Base-by-base conservation (phyloP, 2,329 filamentous ascomycete species). In the Dothistroma pini region DNA sequence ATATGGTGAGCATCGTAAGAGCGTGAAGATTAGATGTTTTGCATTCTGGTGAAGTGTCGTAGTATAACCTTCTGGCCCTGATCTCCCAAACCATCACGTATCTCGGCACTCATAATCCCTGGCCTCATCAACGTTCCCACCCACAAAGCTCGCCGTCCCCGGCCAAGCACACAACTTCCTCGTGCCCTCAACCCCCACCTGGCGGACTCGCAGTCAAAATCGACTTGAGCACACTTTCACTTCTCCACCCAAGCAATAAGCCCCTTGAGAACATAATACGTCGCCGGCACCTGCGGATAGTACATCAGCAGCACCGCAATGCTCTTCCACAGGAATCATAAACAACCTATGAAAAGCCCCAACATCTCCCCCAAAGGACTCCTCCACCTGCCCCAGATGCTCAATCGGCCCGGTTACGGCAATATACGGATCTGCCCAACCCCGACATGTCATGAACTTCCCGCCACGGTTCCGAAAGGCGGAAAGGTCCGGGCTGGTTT, bases 251-350 rank as follows among this genome's bases (percentile, higher is more conserved):
- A 77, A 14, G 61, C 35, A 9, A 74, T 63, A 25, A 77, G 63
- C 1, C 67, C 67, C 5, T 74, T 70, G 3, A 75, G 58, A n/a
- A 71, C 67, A 54, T 75, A 68, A 61, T 76, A 77, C 7, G 66
- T 71, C 1, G 65, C 70, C 4, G 74, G 75, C 25, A 72, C 72
- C 19, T 66, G 63, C 3, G 74, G 71, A 65, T 75, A 77, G 5
- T 64, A 61, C 9, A n/a, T 65, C 44, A 4, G 72, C 71, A 22
- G 72, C 62, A n/a, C 74, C 73, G 58, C 75, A 77, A 63, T 79
- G 76, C 0, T 76, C 75, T 44, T 75, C 74, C 10, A 68, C 75
- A 0, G 76, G 76, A 6, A 77, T 63, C 75, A 77, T 78, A 57
- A 75, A 77, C 3, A 78, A 57, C 4, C 70, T 65, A 55, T 75